phyloP scores from a whole-genome alignment of 78 protist species.

The Pigoraptor vietnamica region DNA sequence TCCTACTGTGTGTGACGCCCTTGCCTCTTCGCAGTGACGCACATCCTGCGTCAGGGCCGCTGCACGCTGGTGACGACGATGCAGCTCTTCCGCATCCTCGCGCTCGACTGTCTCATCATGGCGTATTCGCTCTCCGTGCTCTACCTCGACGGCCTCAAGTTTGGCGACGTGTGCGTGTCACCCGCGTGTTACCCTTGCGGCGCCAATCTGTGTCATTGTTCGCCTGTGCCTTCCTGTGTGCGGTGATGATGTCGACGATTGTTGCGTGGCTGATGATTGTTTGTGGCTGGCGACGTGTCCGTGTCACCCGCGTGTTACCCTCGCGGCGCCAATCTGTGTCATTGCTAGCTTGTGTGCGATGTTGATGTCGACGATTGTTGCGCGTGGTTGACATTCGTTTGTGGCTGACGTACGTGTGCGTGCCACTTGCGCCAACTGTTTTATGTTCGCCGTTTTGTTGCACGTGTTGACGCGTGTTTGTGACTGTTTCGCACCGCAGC shows the following conservation, averaged over 20 bases:
- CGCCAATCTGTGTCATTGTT: neutral
- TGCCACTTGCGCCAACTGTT: too few species aligned
- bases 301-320: neutral
- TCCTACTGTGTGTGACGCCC: slow-evolving; percentile 1
- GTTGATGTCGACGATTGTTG: too few species aligned
- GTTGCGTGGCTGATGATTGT: neutral
- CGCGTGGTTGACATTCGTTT: too few species aligned
- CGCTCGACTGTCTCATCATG: slow-evolving; percentile 88
- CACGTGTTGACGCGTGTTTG: too few species aligned
- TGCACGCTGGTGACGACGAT: slow-evolving; percentile 91
- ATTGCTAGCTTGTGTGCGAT: too few species aligned
- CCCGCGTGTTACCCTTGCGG: neutral
- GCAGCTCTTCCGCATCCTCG: slow-evolving; percentile 93
- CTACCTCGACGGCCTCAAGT: slow-evolving; percentile 86
- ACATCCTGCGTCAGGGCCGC: slow-evolving; percentile 84
- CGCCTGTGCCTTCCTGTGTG: neutral
- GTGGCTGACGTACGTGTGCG: too few species aligned
- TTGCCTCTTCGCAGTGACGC: too few species aligned
- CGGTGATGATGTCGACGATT: neutral
- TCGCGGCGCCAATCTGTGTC: too few species aligned
- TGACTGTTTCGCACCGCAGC: neutral
- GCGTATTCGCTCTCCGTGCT: slow-evolving; percentile 88
- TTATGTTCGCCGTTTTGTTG: too few species aligned
- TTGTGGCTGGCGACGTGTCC: neutral
- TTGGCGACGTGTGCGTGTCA: slow-evolving; percentile 79